Conservation (phyloP, 306 rosid genomes). For the Herpetospermum pedunculosum region DNA sequence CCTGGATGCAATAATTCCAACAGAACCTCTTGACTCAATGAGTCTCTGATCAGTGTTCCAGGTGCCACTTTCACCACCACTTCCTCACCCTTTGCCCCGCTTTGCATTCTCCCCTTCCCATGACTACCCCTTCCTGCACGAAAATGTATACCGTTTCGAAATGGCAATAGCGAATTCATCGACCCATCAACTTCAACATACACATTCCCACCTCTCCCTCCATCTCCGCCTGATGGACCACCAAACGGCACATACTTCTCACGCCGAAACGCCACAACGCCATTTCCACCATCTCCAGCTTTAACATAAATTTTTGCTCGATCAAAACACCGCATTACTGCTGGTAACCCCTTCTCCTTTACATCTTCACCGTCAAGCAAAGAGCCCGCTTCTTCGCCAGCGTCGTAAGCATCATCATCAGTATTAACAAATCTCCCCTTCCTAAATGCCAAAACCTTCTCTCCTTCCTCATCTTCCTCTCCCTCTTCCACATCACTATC, state of each 20-base stretch:
- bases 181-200: slow-evolving; percentile 69
- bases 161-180: slow-evolving; percentile 73
- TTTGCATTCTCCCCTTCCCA: slow-evolving; percentile 58
- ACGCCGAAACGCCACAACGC: slow-evolving; percentile 84
- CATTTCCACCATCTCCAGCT: slow-evolving; percentile 83
- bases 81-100: slow-evolving; percentile 85
- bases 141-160: slow-evolving; percentile 77
- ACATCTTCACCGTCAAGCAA: slow-evolving; percentile 15
- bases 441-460: background rate
- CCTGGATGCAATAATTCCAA: slow-evolving; percentile 78
- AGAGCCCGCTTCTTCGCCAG: slow-evolving; percentile 5
- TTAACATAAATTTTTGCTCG: slow-evolving; percentile 61
- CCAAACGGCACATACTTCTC: slow-evolving; percentile 87
- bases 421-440: slow-evolving; percentile 9
- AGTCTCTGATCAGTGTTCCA: slow-evolving; percentile 65
- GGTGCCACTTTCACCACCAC: slow-evolving; percentile 82
- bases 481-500: slow-evolving; percentile 12
- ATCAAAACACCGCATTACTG: slow-evolving; percentile 92
- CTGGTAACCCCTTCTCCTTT: slow-evolving; percentile 86
- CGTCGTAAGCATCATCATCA: background rate
- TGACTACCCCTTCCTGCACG: slow-evolving; percentile 74
- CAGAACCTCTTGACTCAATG: slow-evolving; percentile 44
- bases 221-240: slow-evolving; percentile 89
- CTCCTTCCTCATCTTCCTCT: slow-evolving; percentile 23
- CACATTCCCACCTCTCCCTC: slow-evolving; percentile 87